These are phyloP conservation scores for Lactarius sanguifluus DNA, from an alignment of 768 basidiomycete species.

Conservation along the genomic window DNA sequence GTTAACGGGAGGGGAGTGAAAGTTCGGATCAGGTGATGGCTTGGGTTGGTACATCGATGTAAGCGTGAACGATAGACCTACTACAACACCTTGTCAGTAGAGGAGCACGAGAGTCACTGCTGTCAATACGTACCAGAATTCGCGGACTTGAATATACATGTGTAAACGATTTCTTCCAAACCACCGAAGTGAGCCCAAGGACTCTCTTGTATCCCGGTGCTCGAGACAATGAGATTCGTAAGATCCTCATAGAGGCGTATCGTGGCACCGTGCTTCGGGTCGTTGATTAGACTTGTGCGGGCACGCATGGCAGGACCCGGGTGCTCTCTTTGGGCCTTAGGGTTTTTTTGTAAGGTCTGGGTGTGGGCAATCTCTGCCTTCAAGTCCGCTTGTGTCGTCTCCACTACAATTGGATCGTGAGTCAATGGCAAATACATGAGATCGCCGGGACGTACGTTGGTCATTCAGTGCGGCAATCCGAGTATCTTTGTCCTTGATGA, in stretches of 20 bases:
- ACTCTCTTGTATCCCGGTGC: slow-evolving; percentile 50
- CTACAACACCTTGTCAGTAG: slow-evolving; percentile 8
- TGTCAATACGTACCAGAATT: slow-evolving; percentile 5
- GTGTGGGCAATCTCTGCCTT: slow-evolving; percentile 62
- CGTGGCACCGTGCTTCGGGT: slow-evolving; percentile 58
- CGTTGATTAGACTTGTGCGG: slow-evolving; percentile 42
- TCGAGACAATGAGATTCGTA: slow-evolving; percentile 72
- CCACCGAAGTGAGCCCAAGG: slow-evolving; percentile 40
- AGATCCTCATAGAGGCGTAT: slow-evolving; percentile 83
- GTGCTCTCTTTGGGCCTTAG: slow-evolving; percentile 41
- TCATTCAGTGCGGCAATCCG: slow-evolving; percentile 49
- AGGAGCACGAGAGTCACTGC: neutral
- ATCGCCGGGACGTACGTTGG: slow-evolving; percentile 42
- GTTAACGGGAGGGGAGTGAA: slow-evolving; percentile 35
- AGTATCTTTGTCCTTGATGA: slow-evolving; percentile 46
- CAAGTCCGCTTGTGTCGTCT: slow-evolving; percentile 53
- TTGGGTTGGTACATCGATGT: slow-evolving; percentile 23
- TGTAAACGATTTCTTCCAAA: slow-evolving; percentile 59
- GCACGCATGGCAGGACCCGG: slow-evolving; percentile 41
- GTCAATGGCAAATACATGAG: slow-evolving; percentile 13
- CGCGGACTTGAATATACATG: slow-evolving; percentile 61
- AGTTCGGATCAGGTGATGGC: slow-evolving; percentile 35
- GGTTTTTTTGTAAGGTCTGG: slow-evolving; percentile 42
- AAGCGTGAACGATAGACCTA: slow-evolving; percentile 47
- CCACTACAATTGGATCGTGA: slow-evolving; percentile 40